Conservation (phyloP, 1,284 basidiomycete genomes). For the Puccinia hordei region DNA sequence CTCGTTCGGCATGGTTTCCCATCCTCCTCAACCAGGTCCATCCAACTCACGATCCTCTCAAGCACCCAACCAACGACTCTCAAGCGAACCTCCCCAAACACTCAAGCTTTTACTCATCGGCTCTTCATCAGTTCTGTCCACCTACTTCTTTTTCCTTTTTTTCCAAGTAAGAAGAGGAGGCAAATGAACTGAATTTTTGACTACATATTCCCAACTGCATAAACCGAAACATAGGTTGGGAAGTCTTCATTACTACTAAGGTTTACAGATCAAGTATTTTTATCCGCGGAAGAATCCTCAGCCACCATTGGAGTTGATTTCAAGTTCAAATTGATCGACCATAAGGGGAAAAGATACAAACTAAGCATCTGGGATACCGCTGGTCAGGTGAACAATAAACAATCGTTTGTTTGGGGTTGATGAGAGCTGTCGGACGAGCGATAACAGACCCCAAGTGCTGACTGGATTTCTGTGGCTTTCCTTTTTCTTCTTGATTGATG, state of each 20-base stretch:
- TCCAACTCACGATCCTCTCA: slow-evolving; percentile 18
- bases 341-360: slow-evolving; percentile 63
- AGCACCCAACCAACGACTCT: not conserved
- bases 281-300: slow-evolving; percentile 88
- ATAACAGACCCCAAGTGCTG: not conserved
- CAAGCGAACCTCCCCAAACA: slow-evolving; percentile 39
- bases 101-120: slow-evolving; percentile 50
- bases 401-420: not conserved
- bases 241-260: slow-evolving; percentile 80
- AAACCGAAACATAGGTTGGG: slow-evolving; percentile 20
- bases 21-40: slow-evolving; percentile 44
- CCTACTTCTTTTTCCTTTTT: not conserved
- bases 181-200: not conserved
- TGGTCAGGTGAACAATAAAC: slow-evolving; percentile 69
- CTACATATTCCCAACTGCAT: not conserved
- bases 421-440: not conserved
- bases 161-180: not conserved
- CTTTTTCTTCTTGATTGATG: slow-evolving; percentile 3
- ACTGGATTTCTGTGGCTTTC: not conserved
- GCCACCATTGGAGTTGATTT: slow-evolving; percentile 78
- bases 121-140: slow-evolving; percentile 32
- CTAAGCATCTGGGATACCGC: slow-evolving; percentile 76
- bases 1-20: slow-evolving; percentile 28
- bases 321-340: slow-evolving; percentile 63
- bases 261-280: slow-evolving; percentile 95